phyloP scores from a whole-genome alignment of 1,284 basidiomycete genomes.

The Cutaneotrichosporon sp. region DNA sequence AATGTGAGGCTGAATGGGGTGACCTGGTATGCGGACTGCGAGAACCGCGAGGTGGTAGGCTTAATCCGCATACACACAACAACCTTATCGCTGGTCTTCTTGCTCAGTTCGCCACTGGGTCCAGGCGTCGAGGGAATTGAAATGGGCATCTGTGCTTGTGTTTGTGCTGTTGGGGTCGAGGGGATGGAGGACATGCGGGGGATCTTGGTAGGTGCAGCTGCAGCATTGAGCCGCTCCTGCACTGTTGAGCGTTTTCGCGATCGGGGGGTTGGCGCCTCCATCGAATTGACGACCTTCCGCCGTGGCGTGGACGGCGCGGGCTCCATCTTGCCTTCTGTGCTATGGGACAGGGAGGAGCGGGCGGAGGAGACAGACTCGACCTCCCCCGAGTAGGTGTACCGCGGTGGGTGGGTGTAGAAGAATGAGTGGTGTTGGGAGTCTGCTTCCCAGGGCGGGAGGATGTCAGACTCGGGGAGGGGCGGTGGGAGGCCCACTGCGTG shows the following conservation, averaged over 20 bases:
- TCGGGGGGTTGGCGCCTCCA: slow-evolving; percentile 13
- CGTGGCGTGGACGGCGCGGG: slow-evolving; percentile 5
- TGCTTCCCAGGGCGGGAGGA: slow-evolving; percentile 4
- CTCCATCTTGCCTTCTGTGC: neutral
- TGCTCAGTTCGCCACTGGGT: neutral
- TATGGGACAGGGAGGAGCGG: too few relatives aligned
- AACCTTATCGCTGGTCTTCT: slow-evolving; percentile 36
- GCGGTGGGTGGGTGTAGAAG: neutral
- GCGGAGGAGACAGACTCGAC: slow-evolving; percentile 4
- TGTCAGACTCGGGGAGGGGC: slow-evolving; percentile 3
- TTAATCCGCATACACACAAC: slow-evolving; percentile 47
- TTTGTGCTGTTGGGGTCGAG: too few relatives aligned
- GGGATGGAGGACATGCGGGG: slow-evolving; percentile 5
- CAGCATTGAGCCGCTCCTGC: slow-evolving; percentile 23
- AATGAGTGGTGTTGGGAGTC: slow-evolving; percentile 1
- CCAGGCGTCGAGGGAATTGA: neutral
- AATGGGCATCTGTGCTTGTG: too few relatives aligned
- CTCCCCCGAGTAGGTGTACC: slow-evolving; percentile 4
- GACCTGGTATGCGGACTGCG: slow-evolving; percentile 38
- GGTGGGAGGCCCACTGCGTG: slow-evolving; percentile 11
- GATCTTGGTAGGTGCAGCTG: slow-evolving; percentile 4
- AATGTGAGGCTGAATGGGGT: slow-evolving; percentile 35
- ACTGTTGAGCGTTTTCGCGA: slow-evolving; percentile 26
- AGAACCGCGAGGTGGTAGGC: slow-evolving; percentile 36
- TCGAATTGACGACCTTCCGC: slow-evolving; percentile 19